A percentile compares a stretch with the other conserved stretches of the same genome.
Evolutionary conservation across 768 basidiomycete genomes (phyloP).

Genomic region (Crucibulum laeve): DNA sequence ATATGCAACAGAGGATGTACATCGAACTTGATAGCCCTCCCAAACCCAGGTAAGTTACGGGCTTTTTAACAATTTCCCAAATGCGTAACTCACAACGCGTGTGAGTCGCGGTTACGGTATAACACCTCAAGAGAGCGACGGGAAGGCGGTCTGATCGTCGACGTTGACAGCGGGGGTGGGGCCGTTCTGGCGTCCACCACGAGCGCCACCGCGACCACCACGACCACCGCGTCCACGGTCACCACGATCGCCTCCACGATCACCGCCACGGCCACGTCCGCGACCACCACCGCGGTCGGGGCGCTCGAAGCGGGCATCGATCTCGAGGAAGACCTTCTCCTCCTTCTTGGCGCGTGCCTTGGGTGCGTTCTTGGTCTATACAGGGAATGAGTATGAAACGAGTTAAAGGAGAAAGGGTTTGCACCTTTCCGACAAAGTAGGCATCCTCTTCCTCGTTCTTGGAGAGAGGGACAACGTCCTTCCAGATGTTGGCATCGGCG

Average conservation of each 20-base stretch:
- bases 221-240: slow-evolving; percentile 35
- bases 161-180: slow-evolving; percentile 52
- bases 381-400: slow-evolving; percentile 6
- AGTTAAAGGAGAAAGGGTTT: slow-evolving; percentile 13
- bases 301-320: slow-evolving; percentile 85
- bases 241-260: slow-evolving; percentile 14
- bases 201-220: slow-evolving; percentile 38
- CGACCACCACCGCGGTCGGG: slow-evolving; percentile 60
- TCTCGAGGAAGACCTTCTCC: slow-evolving; percentile 89
- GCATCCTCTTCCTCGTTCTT: slow-evolving; percentile 70
- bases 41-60: too few relatives aligned
- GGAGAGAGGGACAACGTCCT: slow-evolving; percentile 61
- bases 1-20: slow-evolving; percentile 11
- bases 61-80: too few relatives aligned
- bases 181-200: slow-evolving; percentile 41
- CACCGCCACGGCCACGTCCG: slow-evolving; percentile 26
- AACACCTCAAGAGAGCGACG: slow-evolving; percentile 61
- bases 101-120: background rate
- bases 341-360: slow-evolving; percentile 78
- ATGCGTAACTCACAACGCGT: background rate
- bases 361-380: slow-evolving; percentile 58
- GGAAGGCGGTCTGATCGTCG: slow-evolving; percentile 85
- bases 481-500: slow-evolving; percentile 62
- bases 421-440: slow-evolving; percentile 91
- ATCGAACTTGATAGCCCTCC: too few relatives aligned